Percentiles rank a stretch among this genome's conserved stretches.
Conservation (phyloP, 2,329 filamentous ascomycete species). For the Orbilia quercus region DNA sequence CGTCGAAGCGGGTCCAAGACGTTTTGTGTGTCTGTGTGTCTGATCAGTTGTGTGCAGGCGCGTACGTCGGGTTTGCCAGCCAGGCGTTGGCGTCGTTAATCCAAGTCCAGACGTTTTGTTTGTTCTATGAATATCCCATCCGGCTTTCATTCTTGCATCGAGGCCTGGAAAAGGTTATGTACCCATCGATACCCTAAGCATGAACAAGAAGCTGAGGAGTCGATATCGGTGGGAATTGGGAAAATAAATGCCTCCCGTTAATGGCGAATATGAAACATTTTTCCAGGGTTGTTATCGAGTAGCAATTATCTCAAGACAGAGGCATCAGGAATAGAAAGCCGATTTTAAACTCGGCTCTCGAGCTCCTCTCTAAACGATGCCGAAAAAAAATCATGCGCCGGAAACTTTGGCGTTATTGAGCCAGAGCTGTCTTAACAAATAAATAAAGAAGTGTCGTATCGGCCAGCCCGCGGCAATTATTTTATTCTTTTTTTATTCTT, state of each 20-base stretch:
- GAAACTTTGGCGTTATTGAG: slow-evolving; percentile 55
- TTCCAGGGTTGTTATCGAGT: slow-evolving; percentile 51
- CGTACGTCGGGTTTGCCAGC: too few species aligned
- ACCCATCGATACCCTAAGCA: slow-evolving; percentile 27
- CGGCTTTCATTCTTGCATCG: slow-evolving; percentile 28
- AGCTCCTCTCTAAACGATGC: slow-evolving; percentile 56
- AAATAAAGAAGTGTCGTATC: slow-evolving; percentile 36
- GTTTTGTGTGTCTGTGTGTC: neutral
- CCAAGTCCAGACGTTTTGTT: too few species aligned
- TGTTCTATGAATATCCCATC: slow-evolving; percentile 44
- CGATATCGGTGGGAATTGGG: slow-evolving; percentile 7
- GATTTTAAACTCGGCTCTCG: slow-evolving; percentile 21
- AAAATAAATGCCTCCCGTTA: slow-evolving; percentile 39
- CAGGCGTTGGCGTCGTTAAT: slow-evolving; percentile 3
- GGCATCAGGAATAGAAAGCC: slow-evolving; percentile 49
- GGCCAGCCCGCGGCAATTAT: slow-evolving; percentile 27
- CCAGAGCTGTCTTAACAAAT: slow-evolving; percentile 46
- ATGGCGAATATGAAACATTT: slow-evolving; percentile 56
- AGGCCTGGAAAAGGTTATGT: slow-evolving; percentile 7
- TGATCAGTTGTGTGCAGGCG: too few species aligned
- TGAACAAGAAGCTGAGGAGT: slow-evolving; percentile 35
- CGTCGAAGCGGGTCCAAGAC: slow-evolving; percentile 19
- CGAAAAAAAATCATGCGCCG: slow-evolving; percentile 56
- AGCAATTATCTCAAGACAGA: slow-evolving; percentile 55
- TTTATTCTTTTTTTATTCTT: neutral